Conservation (phyloP, 2,329 filamentous ascomycete genomes). For the Sarocladium brachiariae region DNA sequence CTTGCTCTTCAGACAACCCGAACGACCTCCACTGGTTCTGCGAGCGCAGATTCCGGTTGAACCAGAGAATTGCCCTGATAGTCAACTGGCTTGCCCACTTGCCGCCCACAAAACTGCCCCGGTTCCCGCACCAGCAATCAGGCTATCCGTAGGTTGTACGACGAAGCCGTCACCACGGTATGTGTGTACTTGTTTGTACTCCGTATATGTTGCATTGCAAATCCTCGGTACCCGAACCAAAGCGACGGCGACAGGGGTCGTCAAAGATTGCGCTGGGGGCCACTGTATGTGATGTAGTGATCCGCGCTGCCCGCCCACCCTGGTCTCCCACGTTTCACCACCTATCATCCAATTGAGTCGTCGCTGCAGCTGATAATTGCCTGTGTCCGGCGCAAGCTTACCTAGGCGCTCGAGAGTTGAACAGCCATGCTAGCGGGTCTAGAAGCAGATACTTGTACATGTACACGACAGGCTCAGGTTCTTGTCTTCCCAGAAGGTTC, state of each 20-base stretch:
- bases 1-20: too few relatives aligned
- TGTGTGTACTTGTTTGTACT: neutral
- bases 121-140: neutral
- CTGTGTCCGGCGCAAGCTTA: too few relatives aligned
- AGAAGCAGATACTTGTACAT: too few relatives aligned
- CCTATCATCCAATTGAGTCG: neutral
- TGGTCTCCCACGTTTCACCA: conserved; percentile 3
- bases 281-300: neutral
- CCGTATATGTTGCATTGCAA: neutral
- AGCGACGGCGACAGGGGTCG: conserved; percentile 6
- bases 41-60: neutral
- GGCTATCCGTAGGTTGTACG: too few relatives aligned
- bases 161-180: neutral
- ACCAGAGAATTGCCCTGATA: too few relatives aligned
- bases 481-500: too few relatives aligned
- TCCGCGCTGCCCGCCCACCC: conserved; percentile 5
- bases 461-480: too few relatives aligned
- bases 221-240: neutral
- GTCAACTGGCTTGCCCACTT: too few relatives aligned
- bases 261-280: neutral
- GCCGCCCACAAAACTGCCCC: neutral
- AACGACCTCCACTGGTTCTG: neutral
- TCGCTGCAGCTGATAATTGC: neutral
- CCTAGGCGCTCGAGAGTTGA: too few relatives aligned
- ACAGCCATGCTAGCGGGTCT: too few relatives aligned